Evolutionary conservation across 2,329 filamentous ascomycete genomes (phyloP), one percentile per base, ranked within the genome.

Genomic region (Bimuria novae-zelandiae): DNA sequence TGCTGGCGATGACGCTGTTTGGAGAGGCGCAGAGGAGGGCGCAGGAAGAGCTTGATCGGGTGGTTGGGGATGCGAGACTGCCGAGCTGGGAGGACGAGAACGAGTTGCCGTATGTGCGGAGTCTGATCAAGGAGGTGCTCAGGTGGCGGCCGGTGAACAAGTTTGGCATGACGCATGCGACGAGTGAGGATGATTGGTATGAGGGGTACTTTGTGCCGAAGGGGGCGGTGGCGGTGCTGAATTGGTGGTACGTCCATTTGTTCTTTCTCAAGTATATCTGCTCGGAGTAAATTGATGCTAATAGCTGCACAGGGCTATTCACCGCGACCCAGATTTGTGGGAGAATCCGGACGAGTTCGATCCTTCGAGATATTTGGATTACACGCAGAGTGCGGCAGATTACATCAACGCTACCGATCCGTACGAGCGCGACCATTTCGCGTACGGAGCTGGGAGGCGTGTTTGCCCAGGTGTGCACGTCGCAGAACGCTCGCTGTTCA

Each of bases 171-270:
- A 61, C 68, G 12, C 70, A 73, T 58, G 70, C 70, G 8, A 67
- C 62, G 1, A 61, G 58, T 27, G 62, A 69, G 29, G 68, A 72
- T 51, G 69, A 71, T 44, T 71, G 63, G 64, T 72, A 72, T 43
- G 61, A 67, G 62, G 80, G 72, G 1, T 68, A 69, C 41, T 70
- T 70, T 44, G 68, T 77, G 6, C 75, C 74, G 0, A 75, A 75
- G 49, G 74, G 72, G 3, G 57, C 60, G 14, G 63, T 71, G 0
- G 64, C 65, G 1, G 62, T 71, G 4, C 22, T 72, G 40, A 73
- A 72, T 33, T 71, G 67, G 65, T 72, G 68, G 69, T 68, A 59
- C 50, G 61, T 56, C 7, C 14, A 10, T 22, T 19, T 16, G 1
- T 51, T 7, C 27, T 21, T 19, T 10, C 2, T 21, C 0, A 14